phyloP scores from a whole-genome alignment of 768 basidiomycete genomes.

The Boletus reticulatus region DNA sequence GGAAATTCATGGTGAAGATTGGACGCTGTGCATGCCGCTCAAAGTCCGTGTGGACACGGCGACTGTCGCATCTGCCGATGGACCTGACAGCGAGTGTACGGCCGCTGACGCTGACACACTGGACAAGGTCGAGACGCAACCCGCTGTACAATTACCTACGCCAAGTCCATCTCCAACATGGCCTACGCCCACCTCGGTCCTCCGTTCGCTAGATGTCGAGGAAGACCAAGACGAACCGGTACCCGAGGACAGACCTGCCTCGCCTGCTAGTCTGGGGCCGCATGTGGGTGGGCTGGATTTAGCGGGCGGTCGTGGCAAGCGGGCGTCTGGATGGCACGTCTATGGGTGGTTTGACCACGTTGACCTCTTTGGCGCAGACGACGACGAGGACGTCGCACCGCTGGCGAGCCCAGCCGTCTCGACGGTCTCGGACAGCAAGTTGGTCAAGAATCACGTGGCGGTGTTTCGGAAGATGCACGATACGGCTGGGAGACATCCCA shows the following conservation, averaged over 20 bases:
- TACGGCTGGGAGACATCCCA: constrained; percentile 14
- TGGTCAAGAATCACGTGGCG: constrained; percentile 10
- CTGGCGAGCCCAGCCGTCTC: background rate
- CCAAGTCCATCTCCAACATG: constrained; percentile 28
- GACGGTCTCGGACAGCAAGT: background rate
- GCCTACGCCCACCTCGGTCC: background rate
- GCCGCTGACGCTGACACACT: background rate
- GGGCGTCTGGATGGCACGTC: constrained; percentile 32
- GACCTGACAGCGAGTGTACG: constrained; percentile 1
- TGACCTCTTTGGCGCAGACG: background rate
- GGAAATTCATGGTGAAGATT: constrained; percentile 22
- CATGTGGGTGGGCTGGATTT: constrained; percentile 30
- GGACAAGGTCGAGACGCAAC: background rate
- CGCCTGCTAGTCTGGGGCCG: constrained; percentile 26
- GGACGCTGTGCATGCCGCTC: constrained; percentile 34
- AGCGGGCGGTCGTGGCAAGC: constrained; percentile 29
- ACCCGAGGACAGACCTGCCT: constrained; percentile 8
- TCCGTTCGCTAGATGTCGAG: constrained; percentile 8
- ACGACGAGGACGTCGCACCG: background rate
- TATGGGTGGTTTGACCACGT: constrained; percentile 32
- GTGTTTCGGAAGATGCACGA: constrained; percentile 11
- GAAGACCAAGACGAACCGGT: background rate
- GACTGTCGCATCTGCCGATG: background rate
- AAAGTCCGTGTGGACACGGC: constrained; percentile 6
- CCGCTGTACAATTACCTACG: constrained; percentile 22